Conservation (phyloP, 805 yeast genomes). For the Cyberlindnera mycetangii region DNA sequence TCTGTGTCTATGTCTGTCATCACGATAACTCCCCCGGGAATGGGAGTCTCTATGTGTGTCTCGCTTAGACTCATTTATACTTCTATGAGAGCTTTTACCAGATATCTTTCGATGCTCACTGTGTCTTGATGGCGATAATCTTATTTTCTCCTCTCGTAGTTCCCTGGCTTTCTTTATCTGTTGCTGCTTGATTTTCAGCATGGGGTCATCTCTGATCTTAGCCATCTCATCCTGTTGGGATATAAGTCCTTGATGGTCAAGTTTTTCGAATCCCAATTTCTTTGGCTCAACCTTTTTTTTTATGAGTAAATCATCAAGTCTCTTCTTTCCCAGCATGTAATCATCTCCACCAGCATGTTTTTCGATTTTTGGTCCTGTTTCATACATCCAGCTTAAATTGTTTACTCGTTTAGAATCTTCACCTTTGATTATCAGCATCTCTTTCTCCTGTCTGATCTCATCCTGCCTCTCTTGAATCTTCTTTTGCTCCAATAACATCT, state of each 20-base stretch:
- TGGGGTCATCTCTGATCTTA: constrained; percentile 33
- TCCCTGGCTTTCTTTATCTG: constrained; percentile 21
- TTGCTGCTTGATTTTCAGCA: constrained; percentile 21
- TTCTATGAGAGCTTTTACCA: not conserved
- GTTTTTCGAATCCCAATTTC: constrained; percentile 27
- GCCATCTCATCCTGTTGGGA: constrained; percentile 43
- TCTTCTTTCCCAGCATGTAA: constrained; percentile 49
- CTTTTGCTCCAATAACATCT: constrained; percentile 65
- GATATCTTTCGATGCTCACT: not conserved
- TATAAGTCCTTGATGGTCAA: constrained; percentile 17
- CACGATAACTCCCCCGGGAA: not conserved
- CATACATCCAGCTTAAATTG: constrained; percentile 76
- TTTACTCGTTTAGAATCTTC: not conserved
- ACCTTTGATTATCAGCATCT: constrained; percentile 47
- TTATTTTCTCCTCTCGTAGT: constrained; percentile 20
- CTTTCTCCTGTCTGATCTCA: constrained; percentile 62
- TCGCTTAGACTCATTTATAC: not conserved
- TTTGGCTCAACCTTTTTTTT: constrained; percentile 18
- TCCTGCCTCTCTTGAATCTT: constrained; percentile 58
- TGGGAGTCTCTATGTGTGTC: not conserved
- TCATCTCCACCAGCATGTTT: constrained; percentile 42
- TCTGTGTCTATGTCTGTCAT: not conserved
- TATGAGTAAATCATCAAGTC: constrained; percentile 39
- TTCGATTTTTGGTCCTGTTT: constrained; percentile 34
- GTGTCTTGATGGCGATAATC: not conserved